Evolutionary conservation across 371 early-diverging fungal genomes (phyloP), one percentile per base, ranked within the genome.

Genomic region (Amoeboaphelidium protococcarum): DNA sequence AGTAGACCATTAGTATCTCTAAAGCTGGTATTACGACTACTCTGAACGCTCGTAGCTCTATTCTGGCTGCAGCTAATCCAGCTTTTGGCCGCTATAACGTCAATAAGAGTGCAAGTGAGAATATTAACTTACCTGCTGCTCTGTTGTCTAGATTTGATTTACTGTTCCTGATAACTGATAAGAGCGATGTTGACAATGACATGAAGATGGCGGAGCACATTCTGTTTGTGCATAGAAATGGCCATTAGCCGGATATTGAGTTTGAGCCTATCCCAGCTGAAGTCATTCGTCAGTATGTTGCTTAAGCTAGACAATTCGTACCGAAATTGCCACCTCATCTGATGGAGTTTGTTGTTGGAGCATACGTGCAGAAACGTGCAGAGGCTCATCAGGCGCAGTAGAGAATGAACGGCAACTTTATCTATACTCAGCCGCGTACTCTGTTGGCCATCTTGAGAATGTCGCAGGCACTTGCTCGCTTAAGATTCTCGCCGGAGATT

Each of bases 1-100:
- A 99, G 65, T 98, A 98, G 65, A 97, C 95, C 1, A 97, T 99
- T 48, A 82, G 86, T n/a, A 96, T 99, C 53, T 81, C 95, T 40
- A 99, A 99, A 58, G 99, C 98, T 26, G 98, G 99, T 50, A 92
- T 98, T 54, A 82, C 79, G 50, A 87, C 88, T 2, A 85, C 83
- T 2, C 62, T 91, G 23, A 91, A 88, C 57, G 86, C 91, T 1
- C 73, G 89, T 54, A 74, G 84, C 20, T 77, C 82, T 13, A 79
- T 91, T 43, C 60, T 91, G 47, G 88, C 84, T 2, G 89, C 89
- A 26, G 86, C 87, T 47, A 86, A 87, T 60, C 85, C 86, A 46
- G 67, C 77, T 1, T 77, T 73, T 56, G 82, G 86, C 40, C 74
- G 81, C 37, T 90, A 86, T 61, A 78, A 86, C 62, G 68, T 74